A percentile compares a stretch with the other conserved stretches of the same genome.
These are phyloP conservation scores for Galium porrigens DNA, from an alignment of 305 asterid genomes.

Conservation along the genomic window DNA sequence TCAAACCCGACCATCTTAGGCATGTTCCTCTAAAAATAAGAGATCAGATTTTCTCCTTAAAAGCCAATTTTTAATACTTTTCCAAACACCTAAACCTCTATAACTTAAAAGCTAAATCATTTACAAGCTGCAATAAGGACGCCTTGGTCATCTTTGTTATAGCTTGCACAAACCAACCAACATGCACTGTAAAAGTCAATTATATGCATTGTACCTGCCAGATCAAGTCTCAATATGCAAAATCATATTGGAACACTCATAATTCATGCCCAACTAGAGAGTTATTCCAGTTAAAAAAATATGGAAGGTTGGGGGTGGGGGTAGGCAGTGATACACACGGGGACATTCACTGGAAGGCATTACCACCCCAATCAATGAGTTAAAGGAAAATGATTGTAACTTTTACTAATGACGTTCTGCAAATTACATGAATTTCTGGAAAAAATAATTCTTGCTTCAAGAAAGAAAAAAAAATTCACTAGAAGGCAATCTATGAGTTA, in stretches of 20 bases:
- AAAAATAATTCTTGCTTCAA: background rate
- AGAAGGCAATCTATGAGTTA: background rate
- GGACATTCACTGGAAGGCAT: background rate
- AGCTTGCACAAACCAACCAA: background rate
- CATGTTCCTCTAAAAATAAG: background rate
- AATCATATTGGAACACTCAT: background rate
- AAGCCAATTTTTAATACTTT: background rate
- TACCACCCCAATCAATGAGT: background rate
- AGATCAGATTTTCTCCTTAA: no score
- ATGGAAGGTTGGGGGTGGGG: background rate
- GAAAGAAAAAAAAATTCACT: background rate
- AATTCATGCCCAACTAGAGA: background rate
- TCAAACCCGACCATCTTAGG: background rate
- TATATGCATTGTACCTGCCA: background rate
- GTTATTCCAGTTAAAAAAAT: no score
- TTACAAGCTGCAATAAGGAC: background rate
- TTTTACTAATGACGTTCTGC: background rate
- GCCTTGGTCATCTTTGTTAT: background rate
- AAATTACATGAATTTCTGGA: background rate
- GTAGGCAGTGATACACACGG: background rate
- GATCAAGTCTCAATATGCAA: background rate
- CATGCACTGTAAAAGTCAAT: background rate
- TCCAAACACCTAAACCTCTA: background rate
- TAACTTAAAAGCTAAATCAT: background rate
- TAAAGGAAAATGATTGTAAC: background rate